These are phyloP conservation scores for Zanthoxylum bungeanum DNA, from an alignment of 345 rosid genomes.

Conservation along the genomic window DNA sequence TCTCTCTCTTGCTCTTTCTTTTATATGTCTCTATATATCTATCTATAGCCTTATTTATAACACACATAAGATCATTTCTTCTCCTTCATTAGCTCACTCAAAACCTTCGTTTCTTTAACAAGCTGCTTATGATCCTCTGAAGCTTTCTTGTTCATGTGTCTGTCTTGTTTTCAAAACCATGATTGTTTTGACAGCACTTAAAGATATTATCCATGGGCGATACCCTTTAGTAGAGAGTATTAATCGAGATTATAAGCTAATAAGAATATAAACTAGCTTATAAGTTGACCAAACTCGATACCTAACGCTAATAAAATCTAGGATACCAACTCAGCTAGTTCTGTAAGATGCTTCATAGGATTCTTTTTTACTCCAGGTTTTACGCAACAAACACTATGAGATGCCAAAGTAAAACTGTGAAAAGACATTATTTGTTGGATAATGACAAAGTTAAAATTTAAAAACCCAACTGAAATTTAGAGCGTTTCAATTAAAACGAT, in stretches of 20 bases:
- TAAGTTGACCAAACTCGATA: too few relatives aligned
- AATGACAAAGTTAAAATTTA: slow-evolving; percentile 11
- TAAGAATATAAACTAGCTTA: too few relatives aligned
- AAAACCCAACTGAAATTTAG: neutral
- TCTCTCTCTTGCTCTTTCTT: neutral
- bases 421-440: slow-evolving; percentile 23
- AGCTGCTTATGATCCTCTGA: neutral
- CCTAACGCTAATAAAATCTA: too few relatives aligned
- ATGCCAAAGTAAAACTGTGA: neutral
- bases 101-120: neutral
- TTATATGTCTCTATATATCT: slow-evolving; percentile 29
- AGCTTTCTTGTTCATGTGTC: neutral
- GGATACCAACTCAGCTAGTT: too few relatives aligned
- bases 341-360: neutral
- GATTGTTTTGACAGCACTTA: too few relatives aligned
- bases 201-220: too few relatives aligned
- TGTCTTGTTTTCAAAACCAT: neutral
- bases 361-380: slow-evolving; percentile 1
- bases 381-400: neutral
- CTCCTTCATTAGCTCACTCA: slow-evolving; percentile 1
- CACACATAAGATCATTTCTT: slow-evolving; percentile 23
- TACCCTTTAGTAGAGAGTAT: too few relatives aligned
- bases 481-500: neutral
- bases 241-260: too few relatives aligned
- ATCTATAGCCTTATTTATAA: too few relatives aligned